These are phyloP conservation scores for Mycena capillaripes DNA, from an alignment of 768 basidiomycete species.

Conservation along the genomic window DNA sequence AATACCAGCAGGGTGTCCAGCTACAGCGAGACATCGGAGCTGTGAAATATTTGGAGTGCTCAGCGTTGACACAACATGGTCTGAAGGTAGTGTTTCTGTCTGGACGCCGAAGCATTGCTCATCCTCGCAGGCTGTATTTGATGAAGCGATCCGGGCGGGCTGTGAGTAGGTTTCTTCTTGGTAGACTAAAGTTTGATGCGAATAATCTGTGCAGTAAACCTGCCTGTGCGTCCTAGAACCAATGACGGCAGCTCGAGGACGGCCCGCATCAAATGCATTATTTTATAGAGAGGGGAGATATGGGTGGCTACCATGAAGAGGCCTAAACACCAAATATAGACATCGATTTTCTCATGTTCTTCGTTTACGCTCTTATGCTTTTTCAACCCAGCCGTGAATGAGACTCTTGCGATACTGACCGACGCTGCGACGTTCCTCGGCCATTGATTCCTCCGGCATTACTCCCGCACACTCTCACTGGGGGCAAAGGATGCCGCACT, in stretches of 20 bases:
- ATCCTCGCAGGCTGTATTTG: conserved; percentile 82
- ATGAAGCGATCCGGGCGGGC: conserved; percentile 98
- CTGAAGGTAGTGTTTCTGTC: conserved; percentile 66
- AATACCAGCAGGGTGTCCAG: conserved; percentile 90
- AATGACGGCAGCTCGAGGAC: conserved; percentile 50
- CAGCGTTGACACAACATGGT: conserved; percentile 97
- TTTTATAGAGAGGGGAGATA: conserved; percentile 66
- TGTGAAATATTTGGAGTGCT: conserved; percentile 96
- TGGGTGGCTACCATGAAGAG: conserved; percentile 41
- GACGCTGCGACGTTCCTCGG: too few relatives aligned
- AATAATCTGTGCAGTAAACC: conserved; percentile 70
- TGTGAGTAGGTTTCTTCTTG: conserved; percentile 66
- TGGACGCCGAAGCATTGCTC: background rate
- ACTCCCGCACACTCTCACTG: too few relatives aligned
- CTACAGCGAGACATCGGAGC: conserved; percentile 96
- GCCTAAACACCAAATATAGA: conserved; percentile 60
- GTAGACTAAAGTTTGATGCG: conserved; percentile 5
- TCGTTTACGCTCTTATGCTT: conserved; percentile 49
- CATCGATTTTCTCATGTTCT: conserved; percentile 73
- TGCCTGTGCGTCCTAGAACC: conserved; percentile 64
- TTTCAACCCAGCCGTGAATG: background rate
- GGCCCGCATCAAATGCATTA: conserved; percentile 70
- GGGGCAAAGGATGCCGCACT: too few relatives aligned
- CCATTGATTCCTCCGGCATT: too few relatives aligned
- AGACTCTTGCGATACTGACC: too few relatives aligned